A percentile compares a stretch with the other conserved stretches of the same genome.
Evolutionary conservation across 2,329 filamentous ascomycete genomes (phyloP).

Genomic region (Endocalyx cinctus): DNA sequence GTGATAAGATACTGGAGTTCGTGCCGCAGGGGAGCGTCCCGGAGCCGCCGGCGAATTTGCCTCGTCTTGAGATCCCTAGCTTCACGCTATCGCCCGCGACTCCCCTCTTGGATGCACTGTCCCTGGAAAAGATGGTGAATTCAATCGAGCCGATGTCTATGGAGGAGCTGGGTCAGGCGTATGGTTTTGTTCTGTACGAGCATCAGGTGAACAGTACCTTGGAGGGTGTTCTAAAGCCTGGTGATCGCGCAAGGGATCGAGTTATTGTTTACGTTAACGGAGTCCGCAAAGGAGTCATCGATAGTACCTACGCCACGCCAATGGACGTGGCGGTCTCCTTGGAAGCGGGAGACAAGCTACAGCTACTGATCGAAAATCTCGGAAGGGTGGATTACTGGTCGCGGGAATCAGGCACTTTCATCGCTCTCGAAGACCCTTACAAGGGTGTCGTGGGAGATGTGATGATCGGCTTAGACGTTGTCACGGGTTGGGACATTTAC

Average conservation of each 20-base stretch:
- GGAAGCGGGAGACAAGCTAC: conserved; percentile 33
- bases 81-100: conserved; percentile 33
- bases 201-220: conserved; percentile 23
- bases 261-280: conserved; percentile 44
- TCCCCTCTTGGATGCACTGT: conserved; percentile 32
- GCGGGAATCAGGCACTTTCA: conserved; percentile 23
- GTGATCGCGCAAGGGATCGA: conserved; percentile 40
- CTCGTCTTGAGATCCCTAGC: conserved; percentile 27
- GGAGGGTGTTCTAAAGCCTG: conserved; percentile 32
- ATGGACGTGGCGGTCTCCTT: conserved; percentile 33
- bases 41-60: conserved; percentile 27
- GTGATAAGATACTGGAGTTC: conserved; percentile 34
- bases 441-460: conserved; percentile 44
- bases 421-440: conserved; percentile 35
- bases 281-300: conserved; percentile 37
- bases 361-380: conserved; percentile 46
- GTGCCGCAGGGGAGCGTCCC: conserved; percentile 32
- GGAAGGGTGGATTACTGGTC: conserved; percentile 43
- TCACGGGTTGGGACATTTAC: conserved; percentile 37
- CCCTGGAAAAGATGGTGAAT: conserved; percentile 13
- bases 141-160: conserved; percentile 33
- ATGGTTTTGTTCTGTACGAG: conserved; percentile 41
- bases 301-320: conserved; percentile 38
- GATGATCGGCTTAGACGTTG: conserved; percentile 27
- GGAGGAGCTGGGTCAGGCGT: conserved; percentile 40